A percentile compares a stretch with the other conserved stretches of the same genome.
These are phyloP conservation scores for Aureobasidium sp. DNA, from an alignment of 2,329 filamentous ascomycete species.

Conservation along the genomic window DNA sequence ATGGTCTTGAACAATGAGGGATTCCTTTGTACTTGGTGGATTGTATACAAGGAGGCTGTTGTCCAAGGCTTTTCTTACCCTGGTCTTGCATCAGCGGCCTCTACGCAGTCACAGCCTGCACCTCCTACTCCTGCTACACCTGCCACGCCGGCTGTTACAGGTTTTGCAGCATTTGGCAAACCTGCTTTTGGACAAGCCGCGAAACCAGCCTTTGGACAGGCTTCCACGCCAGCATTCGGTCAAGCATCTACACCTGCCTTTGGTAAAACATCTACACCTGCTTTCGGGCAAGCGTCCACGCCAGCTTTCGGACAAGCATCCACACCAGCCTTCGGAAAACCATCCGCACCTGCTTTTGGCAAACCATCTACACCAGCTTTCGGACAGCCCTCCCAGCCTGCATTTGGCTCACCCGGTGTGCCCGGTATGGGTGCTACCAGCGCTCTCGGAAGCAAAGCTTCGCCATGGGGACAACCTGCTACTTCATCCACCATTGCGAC, in stretches of 20 bases:
- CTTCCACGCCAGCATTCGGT: constrained; percentile 16
- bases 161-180: constrained; percentile 23
- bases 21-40: constrained; percentile 78
- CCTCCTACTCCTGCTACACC: constrained; percentile 7
- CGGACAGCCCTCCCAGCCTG: background rate
- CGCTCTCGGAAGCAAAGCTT: constrained; percentile 23
- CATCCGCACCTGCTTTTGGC: constrained; percentile 1
- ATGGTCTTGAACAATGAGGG: constrained; percentile 87
- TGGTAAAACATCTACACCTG: constrained; percentile 1
- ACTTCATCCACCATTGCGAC: constrained; percentile 8
- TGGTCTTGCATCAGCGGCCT: constrained; percentile 47
- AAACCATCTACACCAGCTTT: constrained; percentile 16
- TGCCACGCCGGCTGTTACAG: constrained; percentile 6
- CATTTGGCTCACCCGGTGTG: constrained; percentile 19
- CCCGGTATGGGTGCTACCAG: constrained; percentile 21
- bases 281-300: background rate
- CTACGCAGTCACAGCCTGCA: constrained; percentile 13
- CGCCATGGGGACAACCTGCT: constrained; percentile 24
- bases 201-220: background rate
- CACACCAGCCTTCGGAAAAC: background rate
- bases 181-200: constrained; percentile 17
- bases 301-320: background rate
- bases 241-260: constrained; percentile 13
- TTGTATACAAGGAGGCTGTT: constrained; percentile 84
- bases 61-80: constrained; percentile 65